Percentiles rank a stretch among this genome's conserved stretches.
phyloP scores from a whole-genome alignment of 2,329 filamentous ascomycete genomes.

The Penicillium sclerotigenum region DNA sequence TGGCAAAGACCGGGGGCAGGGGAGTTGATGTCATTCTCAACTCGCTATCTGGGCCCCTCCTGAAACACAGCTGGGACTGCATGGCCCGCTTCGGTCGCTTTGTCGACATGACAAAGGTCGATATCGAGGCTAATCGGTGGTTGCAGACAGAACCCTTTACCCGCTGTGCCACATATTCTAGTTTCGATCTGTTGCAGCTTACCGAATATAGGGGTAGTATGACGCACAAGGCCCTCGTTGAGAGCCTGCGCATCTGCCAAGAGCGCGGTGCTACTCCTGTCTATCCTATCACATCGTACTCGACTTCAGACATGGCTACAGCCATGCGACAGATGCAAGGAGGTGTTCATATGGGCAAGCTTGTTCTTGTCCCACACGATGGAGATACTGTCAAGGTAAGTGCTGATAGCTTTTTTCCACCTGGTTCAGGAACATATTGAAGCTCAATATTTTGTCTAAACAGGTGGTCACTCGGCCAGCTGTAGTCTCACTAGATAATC shows the following conservation, averaged over 20 bases:
- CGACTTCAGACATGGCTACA: neutral
- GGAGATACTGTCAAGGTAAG: neutral
- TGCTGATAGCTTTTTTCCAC: too few species aligned
- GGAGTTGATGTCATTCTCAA: too few species aligned
- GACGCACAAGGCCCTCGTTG: neutral
- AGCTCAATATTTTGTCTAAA: too few species aligned
- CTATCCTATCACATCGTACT: neutral
- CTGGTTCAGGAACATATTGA: too few species aligned
- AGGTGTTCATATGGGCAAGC: neutral
- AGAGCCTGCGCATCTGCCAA: neutral
- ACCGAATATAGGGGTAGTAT: neutral
- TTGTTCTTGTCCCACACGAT: neutral
- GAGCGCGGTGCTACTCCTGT: neutral
- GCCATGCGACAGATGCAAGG: neutral
- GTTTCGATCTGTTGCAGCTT: too few species aligned
- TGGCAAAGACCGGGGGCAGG: too few species aligned
- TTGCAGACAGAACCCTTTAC: neutral
- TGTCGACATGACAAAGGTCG: too few species aligned
- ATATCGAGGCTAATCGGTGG: neutral
- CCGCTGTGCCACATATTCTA: too few species aligned
- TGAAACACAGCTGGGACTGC: too few species aligned
- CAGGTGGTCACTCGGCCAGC: neutral
- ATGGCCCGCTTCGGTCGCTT: too few species aligned
- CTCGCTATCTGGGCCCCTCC: too few species aligned
- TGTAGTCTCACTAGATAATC: too few species aligned